These are phyloP conservation scores for Discostella stelligeroides DNA, from an alignment of 108 stramenopile species.

Conservation along the genomic window DNA sequence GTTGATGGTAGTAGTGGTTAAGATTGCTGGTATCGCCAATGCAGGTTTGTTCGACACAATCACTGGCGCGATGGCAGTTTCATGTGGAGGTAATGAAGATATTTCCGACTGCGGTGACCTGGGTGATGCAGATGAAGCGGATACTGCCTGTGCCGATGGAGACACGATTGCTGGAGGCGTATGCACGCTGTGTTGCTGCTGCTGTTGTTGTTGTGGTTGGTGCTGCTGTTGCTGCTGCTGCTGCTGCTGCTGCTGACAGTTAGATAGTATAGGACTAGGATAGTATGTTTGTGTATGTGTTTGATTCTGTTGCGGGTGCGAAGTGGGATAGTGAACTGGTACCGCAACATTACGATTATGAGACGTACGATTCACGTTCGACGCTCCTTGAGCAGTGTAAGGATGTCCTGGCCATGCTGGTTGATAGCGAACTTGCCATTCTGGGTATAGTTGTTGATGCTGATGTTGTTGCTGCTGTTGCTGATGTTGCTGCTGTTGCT, in stretches of 20 bases:
- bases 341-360: too few relatives aligned
- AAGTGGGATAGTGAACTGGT: slow-evolving; percentile 7
- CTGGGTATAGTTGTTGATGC: slow-evolving; percentile 1
- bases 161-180: slow-evolving; percentile 3
- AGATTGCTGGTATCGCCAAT: neutral
- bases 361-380: slow-evolving; percentile 1
- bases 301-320: slow-evolving; percentile 2
- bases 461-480: slow-evolving; percentile 1
- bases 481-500: slow-evolving; percentile 7
- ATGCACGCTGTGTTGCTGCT: too few relatives aligned
- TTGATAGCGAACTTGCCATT: slow-evolving; percentile 5
- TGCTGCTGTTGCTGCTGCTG: too few relatives aligned
- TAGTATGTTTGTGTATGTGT: slow-evolving; percentile 1
- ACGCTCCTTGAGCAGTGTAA: slow-evolving; percentile 4
- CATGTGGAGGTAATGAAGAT: neutral
- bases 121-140: neutral
- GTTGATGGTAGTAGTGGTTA: too few relatives aligned
- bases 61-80: neutral
- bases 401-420: slow-evolving; percentile 6
- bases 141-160: neutral
- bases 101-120: slow-evolving; percentile 1
- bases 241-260: too few relatives aligned
- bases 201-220: too few relatives aligned
- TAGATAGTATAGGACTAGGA: too few relatives aligned
- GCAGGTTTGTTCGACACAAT: neutral